Conservation (phyloP, 2,329 filamentous ascomycete genomes). For the Aureobasidium sp. region DNA sequence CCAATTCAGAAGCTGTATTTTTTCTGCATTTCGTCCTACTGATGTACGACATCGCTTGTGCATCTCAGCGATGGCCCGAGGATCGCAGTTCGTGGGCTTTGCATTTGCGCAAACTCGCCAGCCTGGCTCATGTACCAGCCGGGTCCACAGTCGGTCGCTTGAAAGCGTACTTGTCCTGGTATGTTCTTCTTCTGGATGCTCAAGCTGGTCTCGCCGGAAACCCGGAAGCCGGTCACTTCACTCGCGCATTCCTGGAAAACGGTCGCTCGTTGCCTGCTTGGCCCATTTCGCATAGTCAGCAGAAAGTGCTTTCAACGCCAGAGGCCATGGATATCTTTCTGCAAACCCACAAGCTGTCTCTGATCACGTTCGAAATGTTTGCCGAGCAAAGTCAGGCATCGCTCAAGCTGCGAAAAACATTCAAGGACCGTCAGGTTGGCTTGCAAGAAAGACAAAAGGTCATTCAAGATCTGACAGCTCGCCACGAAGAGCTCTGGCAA, state of each 20-base stretch:
- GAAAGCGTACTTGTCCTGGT: conserved; percentile 42
- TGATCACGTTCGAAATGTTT: conserved; percentile 4
- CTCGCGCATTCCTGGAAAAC: conserved; percentile 14
- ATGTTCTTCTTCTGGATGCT: conserved; percentile 46
- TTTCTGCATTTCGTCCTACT: conserved; percentile 9
- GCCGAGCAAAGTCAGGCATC: conserved; percentile 9
- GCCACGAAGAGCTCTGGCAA: background rate
- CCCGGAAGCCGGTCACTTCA: conserved; percentile 14
- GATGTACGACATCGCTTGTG: conserved; percentile 11
- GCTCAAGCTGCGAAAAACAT: background rate
- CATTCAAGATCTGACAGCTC: background rate
- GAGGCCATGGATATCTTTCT: background rate
- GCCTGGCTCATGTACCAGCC: background rate
- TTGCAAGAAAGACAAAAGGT: background rate
- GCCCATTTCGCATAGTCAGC: background rate
- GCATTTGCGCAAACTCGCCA: conserved; percentile 9
- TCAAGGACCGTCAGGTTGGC: background rate
- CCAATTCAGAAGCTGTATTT: background rate
- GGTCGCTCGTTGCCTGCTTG: conserved; percentile 2
- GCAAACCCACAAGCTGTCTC: background rate
- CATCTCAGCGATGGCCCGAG: conserved; percentile 8
- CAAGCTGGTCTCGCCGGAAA: conserved; percentile 16
- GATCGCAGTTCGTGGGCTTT: conserved; percentile 1
- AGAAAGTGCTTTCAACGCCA: background rate
- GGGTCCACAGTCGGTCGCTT: background rate